phyloP scores from a whole-genome alignment of 2,329 filamentous ascomycete genomes.

The Penicillium frequentans region DNA sequence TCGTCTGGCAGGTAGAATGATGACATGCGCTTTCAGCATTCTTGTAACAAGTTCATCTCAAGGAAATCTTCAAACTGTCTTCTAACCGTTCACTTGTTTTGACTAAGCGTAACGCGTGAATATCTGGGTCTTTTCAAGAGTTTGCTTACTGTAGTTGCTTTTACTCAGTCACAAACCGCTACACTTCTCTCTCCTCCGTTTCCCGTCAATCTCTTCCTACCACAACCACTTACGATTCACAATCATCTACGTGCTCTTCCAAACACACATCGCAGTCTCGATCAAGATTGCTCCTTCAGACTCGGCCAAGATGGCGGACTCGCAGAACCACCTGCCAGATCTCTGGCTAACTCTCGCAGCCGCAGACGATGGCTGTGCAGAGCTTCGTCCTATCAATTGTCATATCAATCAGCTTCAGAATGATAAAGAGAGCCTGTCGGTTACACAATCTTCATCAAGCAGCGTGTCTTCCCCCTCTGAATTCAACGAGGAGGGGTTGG shows the following conservation, averaged over 20 bases:
- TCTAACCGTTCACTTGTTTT: background rate
- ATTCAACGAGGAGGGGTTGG: background rate
- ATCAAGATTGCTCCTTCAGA: no score
- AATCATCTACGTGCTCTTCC: background rate
- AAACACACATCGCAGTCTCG: background rate
- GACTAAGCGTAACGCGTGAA: background rate
- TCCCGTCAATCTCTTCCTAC: background rate
- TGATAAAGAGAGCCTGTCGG: background rate
- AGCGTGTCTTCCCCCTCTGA: background rate
- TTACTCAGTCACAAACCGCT: background rate
- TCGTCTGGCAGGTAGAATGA: background rate
- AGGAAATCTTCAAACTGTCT: background rate
- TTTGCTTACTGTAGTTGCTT: background rate
- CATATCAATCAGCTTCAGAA: background rate
- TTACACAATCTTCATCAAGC: background rate
- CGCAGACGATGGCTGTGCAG: background rate
- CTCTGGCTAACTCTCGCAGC: background rate
- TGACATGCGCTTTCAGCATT: background rate
- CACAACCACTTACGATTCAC: background rate
- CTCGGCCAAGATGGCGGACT: background rate
- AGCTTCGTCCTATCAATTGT: background rate
- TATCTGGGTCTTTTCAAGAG: background rate
- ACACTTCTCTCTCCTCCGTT: no score
- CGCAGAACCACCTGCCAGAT: background rate
- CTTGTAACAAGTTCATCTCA: background rate